Evolutionary conservation across 2,329 filamentous ascomycete species (phyloP).

Genomic region (Chaetomium olivaceum): DNA sequence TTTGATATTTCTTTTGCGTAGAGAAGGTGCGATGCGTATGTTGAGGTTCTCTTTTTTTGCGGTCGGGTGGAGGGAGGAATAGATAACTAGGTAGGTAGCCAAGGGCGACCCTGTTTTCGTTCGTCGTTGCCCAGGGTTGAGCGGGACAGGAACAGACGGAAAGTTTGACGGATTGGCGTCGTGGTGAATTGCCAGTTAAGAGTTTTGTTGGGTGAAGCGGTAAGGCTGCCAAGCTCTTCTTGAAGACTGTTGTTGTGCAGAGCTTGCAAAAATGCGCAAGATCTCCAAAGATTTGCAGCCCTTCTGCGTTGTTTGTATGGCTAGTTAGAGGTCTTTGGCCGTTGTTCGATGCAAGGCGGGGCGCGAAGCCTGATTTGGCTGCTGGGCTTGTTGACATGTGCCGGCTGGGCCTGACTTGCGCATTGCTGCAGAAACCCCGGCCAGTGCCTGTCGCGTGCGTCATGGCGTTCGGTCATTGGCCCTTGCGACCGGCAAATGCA

Average conservation of each 20-base stretch:
- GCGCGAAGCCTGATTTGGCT: conserved; percentile 20
- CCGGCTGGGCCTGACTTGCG: conserved; percentile 14
- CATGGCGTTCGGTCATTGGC: conserved; percentile 28
- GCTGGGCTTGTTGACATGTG: conserved; percentile 30
- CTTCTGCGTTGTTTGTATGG: conserved; percentile 14
- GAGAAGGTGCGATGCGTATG: background rate
- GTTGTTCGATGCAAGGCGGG: conserved; percentile 15
- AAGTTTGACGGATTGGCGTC: background rate
- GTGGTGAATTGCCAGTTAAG: background rate
- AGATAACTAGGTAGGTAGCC: conserved; percentile 15
- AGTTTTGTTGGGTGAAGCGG: background rate
- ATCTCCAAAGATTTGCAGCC: background rate
- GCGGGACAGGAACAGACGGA: background rate
- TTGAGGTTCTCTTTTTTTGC: conserved; percentile 25
- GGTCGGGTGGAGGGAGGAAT: conserved; percentile 26
- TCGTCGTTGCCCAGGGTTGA: conserved; percentile 11
- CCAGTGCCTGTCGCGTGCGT: conserved; percentile 15
- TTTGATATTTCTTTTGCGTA: background rate
- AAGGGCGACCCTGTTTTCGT: conserved; percentile 21
- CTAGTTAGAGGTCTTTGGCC: background rate
- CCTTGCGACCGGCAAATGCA: conserved; percentile 14
- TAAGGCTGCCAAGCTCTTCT: background rate
- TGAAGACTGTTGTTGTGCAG: background rate
- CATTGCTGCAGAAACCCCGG: conserved; percentile 33
- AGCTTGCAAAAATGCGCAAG: background rate